phyloP scores from a whole-genome alignment of 108 stramenopile genomes.

The Aurantiochytrium sp. region DNA sequence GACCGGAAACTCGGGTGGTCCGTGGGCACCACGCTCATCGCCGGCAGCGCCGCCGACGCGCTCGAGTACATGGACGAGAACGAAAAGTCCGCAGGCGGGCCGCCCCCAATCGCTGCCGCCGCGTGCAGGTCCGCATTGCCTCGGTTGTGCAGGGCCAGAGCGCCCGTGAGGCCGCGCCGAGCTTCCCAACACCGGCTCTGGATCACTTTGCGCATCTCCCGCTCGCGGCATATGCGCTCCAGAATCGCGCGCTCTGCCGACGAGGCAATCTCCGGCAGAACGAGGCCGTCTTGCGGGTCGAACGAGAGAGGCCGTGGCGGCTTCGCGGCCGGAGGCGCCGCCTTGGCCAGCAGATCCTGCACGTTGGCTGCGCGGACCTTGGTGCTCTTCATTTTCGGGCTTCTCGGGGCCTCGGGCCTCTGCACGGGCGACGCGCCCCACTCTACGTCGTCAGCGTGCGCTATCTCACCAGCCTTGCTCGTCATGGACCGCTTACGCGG shows the following conservation, averaged over 20 bases:
- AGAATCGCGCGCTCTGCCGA: background rate
- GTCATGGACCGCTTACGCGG: background rate
- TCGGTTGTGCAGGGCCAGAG: background rate
- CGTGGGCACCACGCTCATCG: too few species aligned
- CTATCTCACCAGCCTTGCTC: too few species aligned
- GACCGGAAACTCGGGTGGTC: background rate
- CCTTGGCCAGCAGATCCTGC: too few species aligned
- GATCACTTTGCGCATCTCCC: constrained; percentile 19
- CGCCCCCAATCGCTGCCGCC: background rate
- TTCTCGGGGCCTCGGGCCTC: background rate
- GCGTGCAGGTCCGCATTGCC: too few species aligned
- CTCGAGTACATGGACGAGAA: constrained; percentile 17
- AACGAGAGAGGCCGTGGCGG: too few species aligned
- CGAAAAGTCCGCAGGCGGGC: background rate
- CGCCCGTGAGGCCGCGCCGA: background rate
- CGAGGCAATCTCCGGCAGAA: background rate
- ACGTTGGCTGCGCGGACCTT: background rate
- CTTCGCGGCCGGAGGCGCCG: too few species aligned
- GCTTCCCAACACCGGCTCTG: background rate
- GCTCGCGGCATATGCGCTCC: background rate
- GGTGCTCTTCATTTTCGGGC: background rate
- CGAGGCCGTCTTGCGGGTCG: background rate
- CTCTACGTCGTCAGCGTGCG: too few species aligned
- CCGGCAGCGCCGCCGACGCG: background rate
- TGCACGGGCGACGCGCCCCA: background rate